These are phyloP conservation scores for Botrytis fragariae DNA, from an alignment of 2,329 filamentous ascomycete species.

Conservation along the genomic window DNA sequence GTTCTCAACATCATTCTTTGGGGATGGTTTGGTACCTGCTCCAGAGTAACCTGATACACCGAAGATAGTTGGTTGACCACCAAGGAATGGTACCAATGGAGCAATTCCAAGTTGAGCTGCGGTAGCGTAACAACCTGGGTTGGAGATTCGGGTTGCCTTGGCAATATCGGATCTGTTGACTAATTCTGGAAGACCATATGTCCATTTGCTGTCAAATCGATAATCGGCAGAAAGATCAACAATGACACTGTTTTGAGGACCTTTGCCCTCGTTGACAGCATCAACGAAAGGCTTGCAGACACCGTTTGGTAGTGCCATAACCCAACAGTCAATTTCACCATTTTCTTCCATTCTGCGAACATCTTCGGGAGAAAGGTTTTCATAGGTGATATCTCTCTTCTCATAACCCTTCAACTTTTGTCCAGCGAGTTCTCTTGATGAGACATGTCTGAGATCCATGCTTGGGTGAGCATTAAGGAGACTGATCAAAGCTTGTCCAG, in stretches of 20 bases:
- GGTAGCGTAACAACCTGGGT: conserved; percentile 94
- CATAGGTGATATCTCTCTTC: conserved; percentile 89
- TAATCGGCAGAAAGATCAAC: conserved; percentile 97
- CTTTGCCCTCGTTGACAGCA: conserved; percentile 71
- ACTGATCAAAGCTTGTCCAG: conserved; percentile 84
- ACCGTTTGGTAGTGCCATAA: conserved; percentile 94
- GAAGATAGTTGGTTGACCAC: conserved; percentile 77
- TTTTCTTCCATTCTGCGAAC: conserved; percentile 79
- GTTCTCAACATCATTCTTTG: conserved; percentile 86
- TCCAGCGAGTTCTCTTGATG: conserved; percentile 86
- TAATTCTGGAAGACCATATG: conserved; percentile 87
- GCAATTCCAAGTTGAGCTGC: conserved; percentile 87
- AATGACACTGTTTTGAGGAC: conserved; percentile 66
- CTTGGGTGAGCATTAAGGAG: conserved; percentile 84
- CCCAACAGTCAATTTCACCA: conserved; percentile 89
- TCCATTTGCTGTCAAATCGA: conserved; percentile 81
- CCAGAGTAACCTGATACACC: conserved; percentile 93
- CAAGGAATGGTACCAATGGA: conserved; percentile 73
- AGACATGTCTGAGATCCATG: conserved; percentile 88
- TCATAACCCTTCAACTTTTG: conserved; percentile 85
- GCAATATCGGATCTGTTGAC: conserved; percentile 74
- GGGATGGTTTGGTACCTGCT: conserved; percentile 87
- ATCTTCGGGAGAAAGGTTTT: conserved; percentile 84
- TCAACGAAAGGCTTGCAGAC: conserved; percentile 94
- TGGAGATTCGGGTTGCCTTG: conserved; percentile 77